phyloP scores from a whole-genome alignment of 108 stramenopile genomes.

The Skeletonema potamos region DNA sequence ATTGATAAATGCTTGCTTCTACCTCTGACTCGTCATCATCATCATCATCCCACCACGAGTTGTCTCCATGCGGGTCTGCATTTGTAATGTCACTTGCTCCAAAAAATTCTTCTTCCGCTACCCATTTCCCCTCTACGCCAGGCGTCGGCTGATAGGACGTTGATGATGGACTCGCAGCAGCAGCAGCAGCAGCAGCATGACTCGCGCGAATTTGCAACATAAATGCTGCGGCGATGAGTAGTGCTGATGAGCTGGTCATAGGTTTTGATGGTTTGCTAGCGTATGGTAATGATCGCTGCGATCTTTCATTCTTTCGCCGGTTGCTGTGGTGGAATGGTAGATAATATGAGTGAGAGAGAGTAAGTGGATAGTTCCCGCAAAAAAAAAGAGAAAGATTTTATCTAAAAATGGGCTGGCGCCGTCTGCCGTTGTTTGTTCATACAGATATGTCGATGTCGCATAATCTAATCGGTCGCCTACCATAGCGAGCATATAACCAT shows the following conservation, averaged over 20 bases:
- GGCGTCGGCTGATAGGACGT: conserved; percentile 1
- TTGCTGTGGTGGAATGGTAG: too few relatives aligned
- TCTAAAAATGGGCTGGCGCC: too few relatives aligned
- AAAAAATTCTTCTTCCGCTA: conserved; percentile 36
- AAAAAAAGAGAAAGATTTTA: too few relatives aligned
- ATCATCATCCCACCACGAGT: conserved; percentile 30
- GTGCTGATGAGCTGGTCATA: background rate
- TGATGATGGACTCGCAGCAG: background rate
- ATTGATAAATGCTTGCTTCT: background rate
- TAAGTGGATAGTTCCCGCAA: too few relatives aligned
- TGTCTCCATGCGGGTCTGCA: background rate
- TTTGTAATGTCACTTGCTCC: conserved; percentile 17
- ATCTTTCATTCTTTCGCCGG: too few relatives aligned
- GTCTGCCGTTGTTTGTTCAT: too few relatives aligned
- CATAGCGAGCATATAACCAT: too few relatives aligned
- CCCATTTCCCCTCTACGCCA: conserved; percentile 28
- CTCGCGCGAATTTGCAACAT: background rate
- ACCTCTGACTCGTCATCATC: conserved; percentile 20
- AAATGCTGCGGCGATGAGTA: background rate
- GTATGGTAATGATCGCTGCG: too few relatives aligned
- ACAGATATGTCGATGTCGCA: too few relatives aligned
- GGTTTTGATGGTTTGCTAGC: too few relatives aligned
- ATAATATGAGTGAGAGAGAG: too few relatives aligned
- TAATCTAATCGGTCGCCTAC: too few relatives aligned
- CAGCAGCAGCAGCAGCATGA: background rate